phyloP scores from a whole-genome alignment of 2,329 filamentous ascomycete species.

The Colletotrichum tropicicola region DNA sequence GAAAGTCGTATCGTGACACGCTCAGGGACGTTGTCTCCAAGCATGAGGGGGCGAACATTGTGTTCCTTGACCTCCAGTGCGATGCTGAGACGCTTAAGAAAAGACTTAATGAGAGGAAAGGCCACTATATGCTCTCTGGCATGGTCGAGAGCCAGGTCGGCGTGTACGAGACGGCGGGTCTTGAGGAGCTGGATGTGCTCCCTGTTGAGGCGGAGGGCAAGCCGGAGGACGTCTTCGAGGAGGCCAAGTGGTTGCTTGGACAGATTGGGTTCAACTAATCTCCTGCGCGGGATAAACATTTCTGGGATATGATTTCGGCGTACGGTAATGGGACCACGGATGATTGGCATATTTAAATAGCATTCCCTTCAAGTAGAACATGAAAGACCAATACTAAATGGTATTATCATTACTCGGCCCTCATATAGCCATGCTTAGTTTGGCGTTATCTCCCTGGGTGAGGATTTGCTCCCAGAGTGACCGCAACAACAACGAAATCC shows the following conservation, averaged over 20 bases:
- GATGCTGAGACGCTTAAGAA: constrained; percentile 37
- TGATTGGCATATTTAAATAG: background rate
- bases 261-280: constrained; percentile 2
- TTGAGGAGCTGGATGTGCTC: constrained; percentile 44
- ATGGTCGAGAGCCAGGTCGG: constrained; percentile 46
- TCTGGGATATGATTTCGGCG: background rate
- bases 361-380: background rate
- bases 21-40: constrained; percentile 36
- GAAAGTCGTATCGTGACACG: constrained; percentile 41
- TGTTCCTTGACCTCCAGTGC: constrained; percentile 48
- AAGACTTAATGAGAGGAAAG: constrained; percentile 37
- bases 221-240: constrained; percentile 25
- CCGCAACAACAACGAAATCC: background rate
- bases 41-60: constrained; percentile 29
- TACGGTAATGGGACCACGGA: background rate
- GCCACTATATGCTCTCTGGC: constrained; percentile 45
- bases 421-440: no score
- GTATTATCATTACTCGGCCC: background rate
- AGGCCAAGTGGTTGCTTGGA: constrained; percentile 33
- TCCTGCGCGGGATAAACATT: background rate
- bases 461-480: background rate
- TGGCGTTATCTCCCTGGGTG: no score
- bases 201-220: constrained; percentile 37
- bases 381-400: background rate
- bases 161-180: constrained; percentile 38